Percentiles rank a stretch among this genome's conserved stretches.
phyloP scores from a whole-genome alignment of 305 asterid species.

The Ajuga reptans region DNA sequence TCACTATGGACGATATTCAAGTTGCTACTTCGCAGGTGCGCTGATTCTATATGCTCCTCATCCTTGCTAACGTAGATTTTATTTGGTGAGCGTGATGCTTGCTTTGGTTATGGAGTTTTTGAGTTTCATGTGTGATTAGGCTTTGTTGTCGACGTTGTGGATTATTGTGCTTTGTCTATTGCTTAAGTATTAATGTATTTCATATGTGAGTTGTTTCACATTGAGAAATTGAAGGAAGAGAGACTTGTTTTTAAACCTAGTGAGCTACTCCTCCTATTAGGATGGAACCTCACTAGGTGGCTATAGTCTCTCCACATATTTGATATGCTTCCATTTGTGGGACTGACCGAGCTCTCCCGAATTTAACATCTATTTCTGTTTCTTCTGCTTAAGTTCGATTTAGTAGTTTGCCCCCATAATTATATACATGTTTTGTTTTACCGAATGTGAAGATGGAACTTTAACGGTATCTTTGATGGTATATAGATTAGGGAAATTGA shows the following conservation, averaged over 20 bases:
- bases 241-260: too few relatives aligned
- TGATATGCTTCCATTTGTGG: too few relatives aligned
- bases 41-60: neutral
- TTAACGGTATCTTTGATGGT: too few relatives aligned
- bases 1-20: constrained; percentile 56
- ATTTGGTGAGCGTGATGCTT: constrained; percentile 2
- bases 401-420: neutral
- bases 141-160: neutral
- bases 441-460: neutral
- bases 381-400: neutral
- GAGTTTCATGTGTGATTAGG: neutral
- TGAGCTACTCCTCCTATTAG: too few relatives aligned
- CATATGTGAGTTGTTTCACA: too few relatives aligned
- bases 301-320: too few relatives aligned
- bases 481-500: neutral
- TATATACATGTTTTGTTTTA: neutral
- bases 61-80: neutral
- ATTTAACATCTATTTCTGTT: neutral
- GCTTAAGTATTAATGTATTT: too few relatives aligned
- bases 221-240: too few relatives aligned
- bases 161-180: neutral
- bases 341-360: too few relatives aligned
- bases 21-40: constrained; percentile 62
- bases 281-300: too few relatives aligned
- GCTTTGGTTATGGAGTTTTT: neutral